Conservation (phyloP, 306 rosid species). For the Citrullus colocynthis region DNA sequence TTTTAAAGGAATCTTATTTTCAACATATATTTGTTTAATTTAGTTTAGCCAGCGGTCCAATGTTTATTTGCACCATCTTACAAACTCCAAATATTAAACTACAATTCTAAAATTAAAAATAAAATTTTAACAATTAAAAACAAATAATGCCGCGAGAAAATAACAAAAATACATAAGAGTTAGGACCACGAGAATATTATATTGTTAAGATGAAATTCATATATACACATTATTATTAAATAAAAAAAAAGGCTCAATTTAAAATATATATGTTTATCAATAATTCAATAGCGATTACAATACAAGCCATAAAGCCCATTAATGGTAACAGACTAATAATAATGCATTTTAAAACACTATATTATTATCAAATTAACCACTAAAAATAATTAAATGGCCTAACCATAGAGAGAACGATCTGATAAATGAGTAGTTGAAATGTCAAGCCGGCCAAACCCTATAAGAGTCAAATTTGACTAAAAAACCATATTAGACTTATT, state of each 20-base stretch:
- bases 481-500: background rate
- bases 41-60: background rate
- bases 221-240: too few species aligned
- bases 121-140: background rate
- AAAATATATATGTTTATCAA: background rate
- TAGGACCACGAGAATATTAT: background rate
- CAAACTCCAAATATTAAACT: background rate
- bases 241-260: background rate
- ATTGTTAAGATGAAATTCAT: too few species aligned
- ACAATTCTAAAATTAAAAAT: background rate
- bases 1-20: background rate
- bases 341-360: background rate
- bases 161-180: background rate
- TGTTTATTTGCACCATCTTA: background rate
- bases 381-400: background rate
- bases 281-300: background rate
- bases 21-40: background rate
- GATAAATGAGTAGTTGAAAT: background rate
- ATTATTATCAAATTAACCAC: background rate
- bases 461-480: background rate
- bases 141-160: background rate
- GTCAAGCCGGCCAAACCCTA: constrained; percentile 7
- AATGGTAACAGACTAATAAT: background rate
- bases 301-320: background rate
- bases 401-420: background rate